A percentile compares a stretch with the other conserved stretches of the same genome.
phyloP scores from a whole-genome alignment of 2,329 filamentous ascomycete genomes.

The Fusarium sp. region DNA sequence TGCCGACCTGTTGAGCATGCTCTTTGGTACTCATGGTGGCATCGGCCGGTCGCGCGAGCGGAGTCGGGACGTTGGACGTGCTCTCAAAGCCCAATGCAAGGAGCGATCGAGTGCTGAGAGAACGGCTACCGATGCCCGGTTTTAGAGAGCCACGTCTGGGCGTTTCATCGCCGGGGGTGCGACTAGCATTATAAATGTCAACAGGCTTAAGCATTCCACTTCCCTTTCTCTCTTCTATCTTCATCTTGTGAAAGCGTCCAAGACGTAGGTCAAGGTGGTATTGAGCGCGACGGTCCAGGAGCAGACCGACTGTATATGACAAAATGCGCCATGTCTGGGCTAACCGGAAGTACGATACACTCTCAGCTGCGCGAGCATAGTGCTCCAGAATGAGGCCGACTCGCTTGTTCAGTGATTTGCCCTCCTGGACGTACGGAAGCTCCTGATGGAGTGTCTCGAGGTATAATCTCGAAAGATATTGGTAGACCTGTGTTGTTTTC shows the following conservation, averaged over 20 bases:
- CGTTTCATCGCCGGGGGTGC: conserved; percentile 55
- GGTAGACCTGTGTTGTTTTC: conserved; percentile 64
- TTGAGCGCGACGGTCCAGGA: conserved; percentile 67
- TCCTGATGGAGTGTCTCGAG: conserved; percentile 65
- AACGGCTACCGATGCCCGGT: conserved; percentile 50
- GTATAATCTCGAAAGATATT: conserved; percentile 68
- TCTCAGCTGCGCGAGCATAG: conserved; percentile 70
- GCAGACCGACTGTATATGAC: conserved; percentile 66
- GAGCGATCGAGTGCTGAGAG: conserved; percentile 58
- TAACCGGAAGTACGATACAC: conserved; percentile 67
- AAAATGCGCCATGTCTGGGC: conserved; percentile 75
- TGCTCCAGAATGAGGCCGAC: conserved; percentile 65
- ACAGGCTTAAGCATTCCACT: conserved; percentile 46
- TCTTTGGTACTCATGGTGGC: conserved; percentile 48
- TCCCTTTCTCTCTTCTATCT: conserved; percentile 49
- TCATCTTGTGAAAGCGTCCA: conserved; percentile 54
- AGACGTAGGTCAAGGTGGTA: conserved; percentile 68
- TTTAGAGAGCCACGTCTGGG: conserved; percentile 52
- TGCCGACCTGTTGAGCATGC: conserved; percentile 51
- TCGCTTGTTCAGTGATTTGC: conserved; percentile 59
- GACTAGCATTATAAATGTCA: conserved; percentile 42
- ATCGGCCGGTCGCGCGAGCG: conserved; percentile 66
- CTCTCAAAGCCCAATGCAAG: conserved; percentile 70
- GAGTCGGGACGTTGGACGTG: conserved; percentile 72
- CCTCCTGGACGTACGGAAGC: conserved; percentile 58